Evolutionary conservation across 2,329 filamentous ascomycete genomes (phyloP).

Genomic region (Paracoccidioides brasiliensis): DNA sequence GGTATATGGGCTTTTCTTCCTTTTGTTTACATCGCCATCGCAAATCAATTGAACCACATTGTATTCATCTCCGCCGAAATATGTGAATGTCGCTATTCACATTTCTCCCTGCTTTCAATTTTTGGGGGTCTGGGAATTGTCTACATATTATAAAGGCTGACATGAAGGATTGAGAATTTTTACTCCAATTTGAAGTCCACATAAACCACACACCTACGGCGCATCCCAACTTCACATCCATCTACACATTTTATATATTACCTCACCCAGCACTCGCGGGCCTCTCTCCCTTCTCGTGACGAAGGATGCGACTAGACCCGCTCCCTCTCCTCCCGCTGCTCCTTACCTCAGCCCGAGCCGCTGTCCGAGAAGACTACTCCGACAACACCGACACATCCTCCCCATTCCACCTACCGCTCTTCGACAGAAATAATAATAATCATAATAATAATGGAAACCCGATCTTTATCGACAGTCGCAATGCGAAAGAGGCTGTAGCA

Average conservation of each 20-base stretch:
- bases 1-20: too few species aligned
- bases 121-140: too few species aligned
- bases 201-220: neutral
- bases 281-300: neutral
- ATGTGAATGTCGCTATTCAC: too few species aligned
- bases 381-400: neutral
- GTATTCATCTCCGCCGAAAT: too few species aligned
- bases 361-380: too few species aligned
- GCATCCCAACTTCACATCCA: neutral
- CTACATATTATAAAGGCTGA: neutral
- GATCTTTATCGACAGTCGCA: slow-evolving; percentile 1
- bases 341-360: neutral
- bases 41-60: too few species aligned
- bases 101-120: too few species aligned
- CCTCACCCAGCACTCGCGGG: neutral
- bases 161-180: neutral
- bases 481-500: slow-evolving; percentile 2
- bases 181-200: neutral
- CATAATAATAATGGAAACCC: neutral
- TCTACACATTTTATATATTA: neutral
- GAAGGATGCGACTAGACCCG: neutral
- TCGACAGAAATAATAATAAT: neutral
- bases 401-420: slow-evolving; percentile 7
- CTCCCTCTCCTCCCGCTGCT: neutral
- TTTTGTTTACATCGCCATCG: too few species aligned